Conservation (phyloP, 306 rosid species). For the Vicia villosa region DNA sequence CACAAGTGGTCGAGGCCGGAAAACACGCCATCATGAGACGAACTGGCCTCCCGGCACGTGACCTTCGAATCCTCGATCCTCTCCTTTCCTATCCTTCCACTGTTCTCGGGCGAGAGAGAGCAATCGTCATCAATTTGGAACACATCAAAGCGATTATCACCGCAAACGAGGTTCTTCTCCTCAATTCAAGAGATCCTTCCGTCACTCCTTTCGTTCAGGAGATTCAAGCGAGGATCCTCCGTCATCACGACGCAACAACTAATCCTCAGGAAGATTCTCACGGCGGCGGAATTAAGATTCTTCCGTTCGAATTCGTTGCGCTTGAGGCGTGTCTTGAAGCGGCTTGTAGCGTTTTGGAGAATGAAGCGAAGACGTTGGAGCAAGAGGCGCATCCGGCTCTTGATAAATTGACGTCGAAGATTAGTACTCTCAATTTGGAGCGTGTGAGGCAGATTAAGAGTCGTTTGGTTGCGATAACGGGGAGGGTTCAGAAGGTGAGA, state of each 20-base stretch:
- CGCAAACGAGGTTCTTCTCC: slow-evolving; percentile 80
- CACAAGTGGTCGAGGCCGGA: slow-evolving; percentile 81
- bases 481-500: slow-evolving; percentile 94
- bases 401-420: slow-evolving; percentile 93
- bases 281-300: slow-evolving; percentile 76
- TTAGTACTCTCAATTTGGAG: slow-evolving; percentile 95
- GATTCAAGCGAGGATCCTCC: slow-evolving; percentile 65
- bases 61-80: slow-evolving; percentile 88
- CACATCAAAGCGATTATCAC: slow-evolving; percentile 95
- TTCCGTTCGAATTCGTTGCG: slow-evolving; percentile 88
- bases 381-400: slow-evolving; percentile 97
- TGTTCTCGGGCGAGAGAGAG: slow-evolving; percentile 74
- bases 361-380: slow-evolving; percentile 88
- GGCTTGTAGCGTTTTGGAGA: slow-evolving; percentile 78
- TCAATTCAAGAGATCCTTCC: slow-evolving; percentile 85
- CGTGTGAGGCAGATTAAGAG: slow-evolving; percentile 97
- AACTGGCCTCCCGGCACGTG: slow-evolving; percentile 90
- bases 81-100: slow-evolving; percentile 54
- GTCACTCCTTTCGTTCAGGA: slow-evolving; percentile 87
- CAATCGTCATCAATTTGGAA: slow-evolving; percentile 87
- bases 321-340: slow-evolving; percentile 94
- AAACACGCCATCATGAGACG: slow-evolving; percentile 93
- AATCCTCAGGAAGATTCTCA: slow-evolving; percentile 46
- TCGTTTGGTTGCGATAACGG: slow-evolving; percentile 93
- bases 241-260: slow-evolving; percentile 62